phyloP scores from a whole-genome alignment of 331 rosid species.

The Telfairia occidentalis region DNA sequence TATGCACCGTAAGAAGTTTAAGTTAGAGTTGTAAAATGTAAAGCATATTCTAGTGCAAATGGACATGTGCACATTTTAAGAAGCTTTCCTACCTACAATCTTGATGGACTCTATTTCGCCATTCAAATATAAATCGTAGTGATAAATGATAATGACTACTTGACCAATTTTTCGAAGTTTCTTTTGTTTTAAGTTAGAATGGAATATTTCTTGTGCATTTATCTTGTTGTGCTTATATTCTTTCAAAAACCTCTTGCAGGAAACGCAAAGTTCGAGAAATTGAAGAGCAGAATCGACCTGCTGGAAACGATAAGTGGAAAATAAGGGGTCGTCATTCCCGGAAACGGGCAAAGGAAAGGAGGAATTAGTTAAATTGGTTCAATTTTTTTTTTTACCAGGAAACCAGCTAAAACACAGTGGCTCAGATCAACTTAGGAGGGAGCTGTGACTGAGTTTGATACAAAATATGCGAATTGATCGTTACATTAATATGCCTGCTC shows the following conservation, averaged over 20 bases:
- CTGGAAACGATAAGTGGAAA: conserved; percentile 69
- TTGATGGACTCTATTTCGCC: not conserved
- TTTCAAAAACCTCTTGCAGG: conserved; percentile 21
- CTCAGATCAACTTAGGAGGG: not conserved
- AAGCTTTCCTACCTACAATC: not conserved
- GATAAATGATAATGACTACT: not conserved
- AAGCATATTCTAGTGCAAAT: not conserved
- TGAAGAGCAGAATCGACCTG: conserved; percentile 51
- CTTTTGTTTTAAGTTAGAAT: not conserved
- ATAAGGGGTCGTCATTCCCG: conserved; percentile 32
- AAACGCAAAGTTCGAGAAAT: conserved; percentile 64
- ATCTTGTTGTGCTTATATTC: not conserved
- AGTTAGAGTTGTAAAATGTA: not conserved
- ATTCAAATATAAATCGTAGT: not conserved
- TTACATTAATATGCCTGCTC: not conserved
- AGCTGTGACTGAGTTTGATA: not conserved
- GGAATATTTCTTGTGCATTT: not conserved
- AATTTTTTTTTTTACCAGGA: not conserved
- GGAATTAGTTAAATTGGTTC: conserved; percentile 11
- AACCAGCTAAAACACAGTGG: not conserved
- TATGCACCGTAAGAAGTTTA: not conserved
- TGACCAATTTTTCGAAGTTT: not conserved
- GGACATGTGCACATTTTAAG: not conserved
- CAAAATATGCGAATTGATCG: not conserved
- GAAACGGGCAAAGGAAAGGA: conserved; percentile 64